Conservation (phyloP, 1,284 basidiomycete genomes). For the Cystobasidium slooffiae region DNA sequence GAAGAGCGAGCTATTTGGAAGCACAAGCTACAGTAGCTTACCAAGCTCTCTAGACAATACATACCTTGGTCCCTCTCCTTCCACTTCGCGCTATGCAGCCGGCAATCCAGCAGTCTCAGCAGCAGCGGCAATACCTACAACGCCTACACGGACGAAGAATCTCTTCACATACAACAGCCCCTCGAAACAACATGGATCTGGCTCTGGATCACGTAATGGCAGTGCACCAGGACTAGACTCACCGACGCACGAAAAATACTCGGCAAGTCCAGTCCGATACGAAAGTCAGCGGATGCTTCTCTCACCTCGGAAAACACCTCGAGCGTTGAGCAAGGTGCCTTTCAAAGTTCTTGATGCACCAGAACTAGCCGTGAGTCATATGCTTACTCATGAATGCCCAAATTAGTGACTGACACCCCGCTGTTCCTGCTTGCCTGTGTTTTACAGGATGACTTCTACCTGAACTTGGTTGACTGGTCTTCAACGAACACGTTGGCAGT, state of each 20-base stretch:
- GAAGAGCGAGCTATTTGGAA: constrained; percentile 62
- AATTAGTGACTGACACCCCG: neutral
- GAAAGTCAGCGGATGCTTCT: constrained; percentile 82
- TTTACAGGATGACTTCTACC: constrained; percentile 85
- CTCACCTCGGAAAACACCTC: constrained; percentile 76
- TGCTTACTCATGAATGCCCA: no score
- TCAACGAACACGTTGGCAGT: constrained; percentile 92
- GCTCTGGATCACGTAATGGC: constrained; percentile 51
- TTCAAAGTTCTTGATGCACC: constrained; percentile 98
- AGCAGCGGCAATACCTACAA: constrained; percentile 47
- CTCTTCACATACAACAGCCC: constrained; percentile 62
- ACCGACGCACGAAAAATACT: constrained; percentile 80
- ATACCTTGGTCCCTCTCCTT: constrained; percentile 51
- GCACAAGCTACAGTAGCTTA: constrained; percentile 49
- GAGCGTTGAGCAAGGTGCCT: constrained; percentile 89
- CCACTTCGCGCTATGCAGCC: constrained; percentile 53
- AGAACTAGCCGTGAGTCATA: constrained; percentile 73
- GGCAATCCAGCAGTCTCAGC: constrained; percentile 42
- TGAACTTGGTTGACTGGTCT: constrained; percentile 97
- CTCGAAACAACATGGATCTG: constrained; percentile 47
- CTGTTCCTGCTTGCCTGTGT: neutral
- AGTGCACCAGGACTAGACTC: constrained; percentile 60
- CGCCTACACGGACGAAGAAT: constrained; percentile 59
- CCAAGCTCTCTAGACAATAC: constrained; percentile 53
- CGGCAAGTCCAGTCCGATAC: constrained; percentile 83